Evolutionary conservation across 192 early-diverging fungal genomes (phyloP).

Genomic region (Backusella liffmaniae): DNA sequence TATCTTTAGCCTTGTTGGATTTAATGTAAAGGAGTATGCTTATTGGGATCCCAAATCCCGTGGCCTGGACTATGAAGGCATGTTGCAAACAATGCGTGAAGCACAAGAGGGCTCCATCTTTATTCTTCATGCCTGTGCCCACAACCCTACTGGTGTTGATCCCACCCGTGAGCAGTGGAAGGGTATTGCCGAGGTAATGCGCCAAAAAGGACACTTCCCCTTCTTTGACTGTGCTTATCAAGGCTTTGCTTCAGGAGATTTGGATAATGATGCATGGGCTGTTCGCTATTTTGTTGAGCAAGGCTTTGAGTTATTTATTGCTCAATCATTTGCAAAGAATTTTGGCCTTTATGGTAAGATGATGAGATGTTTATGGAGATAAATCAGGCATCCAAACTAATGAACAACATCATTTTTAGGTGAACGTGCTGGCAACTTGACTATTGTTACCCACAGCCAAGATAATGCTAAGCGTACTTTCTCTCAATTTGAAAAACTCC

Average conservation of each 20-base stretch:
- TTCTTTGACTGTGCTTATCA: conserved; percentile 99
- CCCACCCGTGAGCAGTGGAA: conserved; percentile 94
- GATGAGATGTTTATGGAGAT: not conserved
- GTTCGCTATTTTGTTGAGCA: conserved; percentile 90
- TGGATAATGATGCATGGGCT: conserved; percentile 90
- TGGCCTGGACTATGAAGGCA: conserved; percentile 76
- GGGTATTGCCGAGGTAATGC: conserved; percentile 82
- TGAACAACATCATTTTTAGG: conserved; percentile 38
- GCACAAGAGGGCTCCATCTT: conserved; percentile 84
- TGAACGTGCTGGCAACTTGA: conserved; percentile 87
- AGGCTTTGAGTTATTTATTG: conserved; percentile 89
- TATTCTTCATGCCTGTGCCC: conserved; percentile 94
- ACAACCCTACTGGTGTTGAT: conserved; percentile 99
- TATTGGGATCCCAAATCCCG: conserved; percentile 86
- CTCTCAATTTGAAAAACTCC: conserved; percentile 83
- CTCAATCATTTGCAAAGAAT: conserved; percentile 97
- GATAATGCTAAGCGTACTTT: conserved; percentile 56
- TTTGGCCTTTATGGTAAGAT: conserved; percentile 88
- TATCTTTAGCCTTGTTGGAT: conserved; percentile 86
- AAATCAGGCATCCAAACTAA: not conserved
- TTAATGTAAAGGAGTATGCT: conserved; percentile 81
- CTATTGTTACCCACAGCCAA: conserved; percentile 61
- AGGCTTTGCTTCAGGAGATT: conserved; percentile 95
- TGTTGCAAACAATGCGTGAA: conserved; percentile 63
- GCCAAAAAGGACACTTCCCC: conserved; percentile 68